Conservation (phyloP, 2,329 filamentous ascomycete genomes). For the Sporothrix mexicana region DNA sequence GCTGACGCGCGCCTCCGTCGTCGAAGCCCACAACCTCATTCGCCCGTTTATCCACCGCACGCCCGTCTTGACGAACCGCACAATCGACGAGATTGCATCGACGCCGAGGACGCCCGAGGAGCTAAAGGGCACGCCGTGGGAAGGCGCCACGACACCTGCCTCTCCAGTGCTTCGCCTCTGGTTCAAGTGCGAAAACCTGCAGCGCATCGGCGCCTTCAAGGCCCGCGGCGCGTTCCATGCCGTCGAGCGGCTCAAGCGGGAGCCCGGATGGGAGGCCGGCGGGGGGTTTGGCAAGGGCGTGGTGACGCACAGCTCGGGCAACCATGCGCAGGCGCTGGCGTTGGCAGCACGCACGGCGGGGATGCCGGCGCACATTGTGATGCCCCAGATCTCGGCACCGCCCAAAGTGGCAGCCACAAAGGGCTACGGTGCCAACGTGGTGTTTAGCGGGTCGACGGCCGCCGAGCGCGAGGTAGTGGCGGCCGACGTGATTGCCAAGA, state of each 20-base stretch:
- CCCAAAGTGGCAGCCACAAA: conserved; percentile 85
- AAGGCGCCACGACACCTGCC: conserved; percentile 51
- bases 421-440: conserved; percentile 76
- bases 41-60: conserved; percentile 79
- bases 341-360: conserved; percentile 76
- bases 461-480: conserved; percentile 81
- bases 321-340: conserved; percentile 91
- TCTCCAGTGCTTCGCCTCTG: conserved; percentile 73
- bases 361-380: conserved; percentile 86
- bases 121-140: conserved; percentile 21
- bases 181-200: conserved; percentile 96
- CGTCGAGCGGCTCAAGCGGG: conserved; percentile 68
- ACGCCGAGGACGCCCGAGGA: conserved; percentile 45
- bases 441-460: conserved; percentile 82
- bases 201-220: conserved; percentile 92
- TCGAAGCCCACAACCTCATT: conserved; percentile 74
- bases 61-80: conserved; percentile 79
- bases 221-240: conserved; percentile 89
- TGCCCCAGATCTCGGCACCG: conserved; percentile 85
- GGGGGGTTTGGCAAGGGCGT: conserved; percentile 71
- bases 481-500: conserved; percentile 69
- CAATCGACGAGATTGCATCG: conserved; percentile 76
- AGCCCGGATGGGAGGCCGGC: conserved; percentile 65
- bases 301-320: conserved; percentile 89
- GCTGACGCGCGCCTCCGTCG: conserved; percentile 74